phyloP scores from a whole-genome alignment of 306 rosid genomes.

The Casuarina equisetifolia region DNA sequence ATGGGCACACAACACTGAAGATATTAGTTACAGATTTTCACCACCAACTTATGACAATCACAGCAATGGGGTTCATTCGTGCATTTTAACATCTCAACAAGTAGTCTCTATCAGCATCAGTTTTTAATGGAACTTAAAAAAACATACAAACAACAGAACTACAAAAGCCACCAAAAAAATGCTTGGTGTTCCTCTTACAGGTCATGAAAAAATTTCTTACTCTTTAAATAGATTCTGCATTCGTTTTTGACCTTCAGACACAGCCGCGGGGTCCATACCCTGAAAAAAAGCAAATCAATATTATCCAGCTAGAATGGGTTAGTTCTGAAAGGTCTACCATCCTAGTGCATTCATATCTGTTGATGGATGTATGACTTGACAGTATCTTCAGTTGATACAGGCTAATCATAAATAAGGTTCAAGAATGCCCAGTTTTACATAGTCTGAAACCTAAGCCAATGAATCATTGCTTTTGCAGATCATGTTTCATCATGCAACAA shows the following conservation, averaged over 20 bases:
- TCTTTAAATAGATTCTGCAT: conserved; percentile 40
- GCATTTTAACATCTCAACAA: conserved; percentile 16
- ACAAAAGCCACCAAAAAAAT: background rate
- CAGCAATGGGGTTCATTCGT: conserved; percentile 10
- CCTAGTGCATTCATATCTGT: background rate
- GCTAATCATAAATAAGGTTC: background rate
- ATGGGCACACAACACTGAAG: too few relatives aligned
- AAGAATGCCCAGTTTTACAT: background rate
- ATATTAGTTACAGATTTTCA: too few relatives aligned
- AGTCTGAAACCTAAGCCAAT: background rate
- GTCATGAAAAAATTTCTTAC: conserved; percentile 32
- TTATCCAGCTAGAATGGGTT: background rate
- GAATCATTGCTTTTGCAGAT: background rate
- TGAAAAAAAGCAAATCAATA: conserved; percentile 14
- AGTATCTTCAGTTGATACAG: background rate
- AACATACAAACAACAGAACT: background rate
- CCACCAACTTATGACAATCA: background rate
- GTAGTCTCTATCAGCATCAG: conserved; percentile 3
- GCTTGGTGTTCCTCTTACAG: background rate
- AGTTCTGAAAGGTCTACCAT: conserved; percentile 5
- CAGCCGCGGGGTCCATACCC: conserved; percentile 46
- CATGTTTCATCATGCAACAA: background rate
- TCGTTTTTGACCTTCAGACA: conserved; percentile 42
- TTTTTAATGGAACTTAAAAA: background rate
- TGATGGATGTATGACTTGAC: too few relatives aligned